A percentile compares a stretch with the other conserved stretches of the same genome.
Conservation (phyloP, 106 monocot genomes). For the Dendrobium huoshanense region DNA sequence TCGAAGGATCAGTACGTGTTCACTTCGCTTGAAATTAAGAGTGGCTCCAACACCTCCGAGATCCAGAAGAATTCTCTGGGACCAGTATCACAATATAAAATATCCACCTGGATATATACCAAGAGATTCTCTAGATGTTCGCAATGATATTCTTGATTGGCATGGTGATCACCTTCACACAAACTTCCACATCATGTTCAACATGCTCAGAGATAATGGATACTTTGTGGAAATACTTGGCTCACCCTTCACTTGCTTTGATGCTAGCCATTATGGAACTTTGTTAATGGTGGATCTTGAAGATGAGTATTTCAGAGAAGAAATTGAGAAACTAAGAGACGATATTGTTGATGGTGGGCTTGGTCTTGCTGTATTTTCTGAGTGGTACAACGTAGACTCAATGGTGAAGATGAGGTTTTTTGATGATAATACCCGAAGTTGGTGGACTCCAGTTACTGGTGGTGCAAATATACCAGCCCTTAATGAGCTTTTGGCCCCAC, state of each 20-base stretch:
- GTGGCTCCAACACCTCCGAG: slow-evolving; percentile 82
- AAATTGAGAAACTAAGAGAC: slow-evolving; percentile 83
- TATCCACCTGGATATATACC: slow-evolving; percentile 98
- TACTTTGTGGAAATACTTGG: slow-evolving; percentile 91
- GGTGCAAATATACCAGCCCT: slow-evolving; percentile 97
- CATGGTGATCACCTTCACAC: slow-evolving; percentile 98
- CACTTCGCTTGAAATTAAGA: slow-evolving; percentile 62
- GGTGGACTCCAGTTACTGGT: slow-evolving; percentile 99
- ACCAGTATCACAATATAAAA: slow-evolving; percentile 94
- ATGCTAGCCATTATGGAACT: slow-evolving; percentile 84
- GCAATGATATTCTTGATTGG: slow-evolving; percentile 98
- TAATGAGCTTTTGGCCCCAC: slow-evolving; percentile 83
- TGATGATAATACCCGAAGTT: slow-evolving; percentile 97
- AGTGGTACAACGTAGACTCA: slow-evolving; percentile 94
- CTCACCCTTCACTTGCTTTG: slow-evolving; percentile 96
- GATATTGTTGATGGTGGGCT: slow-evolving; percentile 72
- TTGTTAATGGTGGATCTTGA: slow-evolving; percentile 95
- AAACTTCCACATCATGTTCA: slow-evolving; percentile 94
- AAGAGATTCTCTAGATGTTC: slow-evolving; percentile 94
- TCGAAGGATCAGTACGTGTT: slow-evolving; percentile 51
- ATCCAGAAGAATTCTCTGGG: slow-evolving; percentile 81
- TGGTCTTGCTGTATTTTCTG: slow-evolving; percentile 81
- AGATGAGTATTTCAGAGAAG: slow-evolving; percentile 92
- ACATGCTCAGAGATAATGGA: slow-evolving; percentile 87
- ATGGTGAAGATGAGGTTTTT: slow-evolving; percentile 99